These are phyloP conservation scores for Beta macrorhiza DNA, from an alignment of 179 eudicot species.

Conservation along the genomic window DNA sequence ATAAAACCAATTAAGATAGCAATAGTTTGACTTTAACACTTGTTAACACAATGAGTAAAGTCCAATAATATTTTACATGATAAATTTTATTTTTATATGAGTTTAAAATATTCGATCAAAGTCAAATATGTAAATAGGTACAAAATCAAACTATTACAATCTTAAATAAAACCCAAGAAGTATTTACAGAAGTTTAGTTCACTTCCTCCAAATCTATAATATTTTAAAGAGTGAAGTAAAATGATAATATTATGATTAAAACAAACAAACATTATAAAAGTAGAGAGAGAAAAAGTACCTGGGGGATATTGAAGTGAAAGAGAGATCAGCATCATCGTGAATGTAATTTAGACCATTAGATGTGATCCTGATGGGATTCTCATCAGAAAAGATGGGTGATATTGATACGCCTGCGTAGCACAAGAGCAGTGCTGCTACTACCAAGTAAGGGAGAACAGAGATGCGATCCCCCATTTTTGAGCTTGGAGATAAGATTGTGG, in stretches of 20 bases:
- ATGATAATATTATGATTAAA: no score
- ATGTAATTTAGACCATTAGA: not conserved
- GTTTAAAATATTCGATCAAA: no score
- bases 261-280: no score
- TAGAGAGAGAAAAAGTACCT: not conserved
- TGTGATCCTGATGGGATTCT: not conserved
- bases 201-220: not conserved
- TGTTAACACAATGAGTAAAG: no score
- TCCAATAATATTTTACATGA: no score
- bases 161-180: no score
- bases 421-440: not conserved
- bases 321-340: not conserved
- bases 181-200: no score
- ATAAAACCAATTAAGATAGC: no score
- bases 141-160: no score
- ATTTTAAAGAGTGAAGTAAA: not conserved
- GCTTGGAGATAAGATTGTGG: not conserved
- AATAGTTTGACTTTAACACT: no score
- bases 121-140: no score
- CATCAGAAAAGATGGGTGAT: not conserved
- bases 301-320: not conserved
- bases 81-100: no score
- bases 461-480: not conserved
- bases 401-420: not conserved
- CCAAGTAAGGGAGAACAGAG: not conserved